Conservation (phyloP, 2,329 filamentous ascomycete genomes). For the Colletotrichum somersetense region DNA sequence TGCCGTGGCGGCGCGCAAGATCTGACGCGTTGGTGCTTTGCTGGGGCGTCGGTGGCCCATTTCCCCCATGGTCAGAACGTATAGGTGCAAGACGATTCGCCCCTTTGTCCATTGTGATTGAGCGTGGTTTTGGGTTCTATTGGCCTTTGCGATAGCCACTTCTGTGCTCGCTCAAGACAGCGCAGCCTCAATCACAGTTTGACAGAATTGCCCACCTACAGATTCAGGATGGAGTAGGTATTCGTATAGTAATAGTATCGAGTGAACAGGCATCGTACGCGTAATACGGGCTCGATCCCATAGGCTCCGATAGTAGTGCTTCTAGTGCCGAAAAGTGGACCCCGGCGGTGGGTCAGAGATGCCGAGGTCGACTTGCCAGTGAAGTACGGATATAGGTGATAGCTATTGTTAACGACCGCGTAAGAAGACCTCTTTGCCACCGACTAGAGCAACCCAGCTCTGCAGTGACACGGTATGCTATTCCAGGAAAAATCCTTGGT, state of each 20-base stretch:
- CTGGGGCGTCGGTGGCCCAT: not conserved
- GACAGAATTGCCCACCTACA: not conserved
- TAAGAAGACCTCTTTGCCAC: not conserved
- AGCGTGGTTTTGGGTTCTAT: not conserved
- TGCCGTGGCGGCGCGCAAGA: constrained; percentile 6
- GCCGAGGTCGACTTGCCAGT: not conserved
- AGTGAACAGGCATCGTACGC: not conserved
- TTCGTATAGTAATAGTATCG: not conserved
- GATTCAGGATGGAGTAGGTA: not conserved
- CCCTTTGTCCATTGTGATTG: not conserved
- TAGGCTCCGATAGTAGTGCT: not conserved
- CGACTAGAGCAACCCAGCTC: not conserved
- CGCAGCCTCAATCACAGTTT: not conserved
- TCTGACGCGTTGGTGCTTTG: constrained; percentile 9
- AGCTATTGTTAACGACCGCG: not conserved
- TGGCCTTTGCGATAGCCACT: not conserved
- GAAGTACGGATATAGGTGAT: not conserved
- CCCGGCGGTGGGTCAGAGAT: not conserved
- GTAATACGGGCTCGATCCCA: not conserved
- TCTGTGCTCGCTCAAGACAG: not conserved
- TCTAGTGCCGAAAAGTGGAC: constrained; percentile 1
- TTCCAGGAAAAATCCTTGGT: not conserved
- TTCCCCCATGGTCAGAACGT: not conserved
- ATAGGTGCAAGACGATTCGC: not conserved
- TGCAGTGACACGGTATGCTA: not conserved